Conservation (phyloP, 192 early-diverging fungal species). For the Backusella macrospora region DNA sequence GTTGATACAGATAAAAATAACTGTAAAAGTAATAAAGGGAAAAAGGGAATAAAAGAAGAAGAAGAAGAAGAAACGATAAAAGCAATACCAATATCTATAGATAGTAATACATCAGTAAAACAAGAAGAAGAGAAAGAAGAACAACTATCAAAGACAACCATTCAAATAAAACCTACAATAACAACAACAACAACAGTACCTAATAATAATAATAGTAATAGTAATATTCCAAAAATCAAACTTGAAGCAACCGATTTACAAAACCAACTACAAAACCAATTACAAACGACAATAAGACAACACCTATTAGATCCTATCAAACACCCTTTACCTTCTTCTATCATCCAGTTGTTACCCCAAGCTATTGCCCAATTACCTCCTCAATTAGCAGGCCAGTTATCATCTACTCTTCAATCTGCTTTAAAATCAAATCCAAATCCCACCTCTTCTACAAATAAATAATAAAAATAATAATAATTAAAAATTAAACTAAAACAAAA, state of each 20-base stretch:
- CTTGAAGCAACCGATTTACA: neutral
- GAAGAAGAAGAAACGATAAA: neutral
- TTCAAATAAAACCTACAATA: neutral
- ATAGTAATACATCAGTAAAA: neutral
- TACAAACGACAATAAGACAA: constrained; percentile 41
- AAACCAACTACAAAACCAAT: constrained; percentile 31
- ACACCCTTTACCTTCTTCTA: constrained; percentile 34
- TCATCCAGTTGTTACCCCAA: constrained; percentile 35
- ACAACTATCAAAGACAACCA: neutral
- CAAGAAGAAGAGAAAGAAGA: neutral
- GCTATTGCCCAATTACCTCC: constrained; percentile 41
- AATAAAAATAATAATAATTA: neutral
- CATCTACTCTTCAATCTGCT: neutral
- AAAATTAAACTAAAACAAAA: neutral
- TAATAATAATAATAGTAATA: neutral
- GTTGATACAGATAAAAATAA: no score
- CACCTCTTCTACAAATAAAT: neutral
- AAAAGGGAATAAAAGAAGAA: neutral
- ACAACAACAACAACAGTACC: neutral
- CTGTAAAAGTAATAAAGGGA: no score
- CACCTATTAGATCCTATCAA: constrained; percentile 34
- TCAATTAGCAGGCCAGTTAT: constrained; percentile 19
- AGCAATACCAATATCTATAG: neutral
- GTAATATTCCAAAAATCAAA: neutral
- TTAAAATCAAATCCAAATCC: constrained; percentile 1